Evolutionary conservation across 1,284 basidiomycete species (phyloP), one percentile per base, ranked within the genome.

Genomic region (Ganoderma multipileum): DNA sequence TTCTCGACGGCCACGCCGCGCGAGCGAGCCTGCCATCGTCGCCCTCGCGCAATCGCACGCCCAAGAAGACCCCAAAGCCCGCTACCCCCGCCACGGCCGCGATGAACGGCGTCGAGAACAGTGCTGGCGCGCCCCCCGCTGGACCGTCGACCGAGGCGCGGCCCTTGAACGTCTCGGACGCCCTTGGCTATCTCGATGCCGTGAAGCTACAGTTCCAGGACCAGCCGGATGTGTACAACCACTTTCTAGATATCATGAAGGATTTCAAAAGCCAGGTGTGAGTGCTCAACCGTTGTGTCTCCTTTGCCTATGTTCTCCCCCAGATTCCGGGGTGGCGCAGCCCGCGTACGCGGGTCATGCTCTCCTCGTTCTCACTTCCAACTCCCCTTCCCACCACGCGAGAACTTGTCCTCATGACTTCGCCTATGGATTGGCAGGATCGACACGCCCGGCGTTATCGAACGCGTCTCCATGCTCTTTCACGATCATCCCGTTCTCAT

Each of bases 211-310:
- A 97, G 85, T 98, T 98, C 80, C 86, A 91, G 71, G 93, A 96
- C 79, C 91, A 92, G 79, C 96, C 97, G 30, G 95, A 98, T 78
- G 96, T 98, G 38, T 98, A 99, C 86, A 98, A 99, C 81, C 91
- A 93, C 74, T 99, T 99, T 80, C 83, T 99, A 80, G 97, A 99
- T 81, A 98, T 99, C 78, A 99, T 99, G 97, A 99, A 99, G 84
- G 97, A 99, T 80, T 98, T 98, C 82, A 98, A 98, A 84, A 93
- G 93, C 75, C 94, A 97, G 81, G 87, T 88, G 96, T 98, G 80
- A 84, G 94, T 87, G 20, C 23, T 60, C 33, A 18, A 39, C n/a
- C 38, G 57, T n/a, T 47, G 44, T 47, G 44, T 47, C 44, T 42
- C 66, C 64, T 64, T 65, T 64, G 39, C 47, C 38, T 23, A 11